These are phyloP conservation scores for Paecilomyces dactylethromorphus DNA, from an alignment of 2,329 filamentous ascomycete species.

Conservation along the genomic window DNA sequence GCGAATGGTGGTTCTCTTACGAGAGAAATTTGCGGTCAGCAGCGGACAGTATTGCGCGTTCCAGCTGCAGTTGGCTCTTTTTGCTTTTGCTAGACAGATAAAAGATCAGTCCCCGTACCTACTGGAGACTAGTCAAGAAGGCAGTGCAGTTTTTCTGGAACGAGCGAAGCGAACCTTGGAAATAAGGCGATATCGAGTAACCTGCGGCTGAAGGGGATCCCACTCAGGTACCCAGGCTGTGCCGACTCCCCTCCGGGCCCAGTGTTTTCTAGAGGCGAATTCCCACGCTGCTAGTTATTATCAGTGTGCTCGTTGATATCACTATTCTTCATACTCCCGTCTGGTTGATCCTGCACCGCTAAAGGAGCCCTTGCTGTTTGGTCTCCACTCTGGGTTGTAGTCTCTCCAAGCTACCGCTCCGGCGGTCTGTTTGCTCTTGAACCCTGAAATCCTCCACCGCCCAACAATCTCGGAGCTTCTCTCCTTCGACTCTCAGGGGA, in stretches of 20 bases:
- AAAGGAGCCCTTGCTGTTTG: constrained; percentile 19
- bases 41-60: too few species aligned
- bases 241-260: not conserved
- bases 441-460: not conserved
- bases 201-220: not conserved
- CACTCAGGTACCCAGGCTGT: not conserved
- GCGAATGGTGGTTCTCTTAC: too few species aligned
- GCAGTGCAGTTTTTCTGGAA: too few species aligned
- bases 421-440: not conserved
- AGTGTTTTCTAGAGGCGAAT: not conserved
- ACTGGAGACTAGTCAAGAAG: too few species aligned
- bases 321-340: not conserved
- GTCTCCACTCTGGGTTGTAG: not conserved
- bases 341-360: not conserved
- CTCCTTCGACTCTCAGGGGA: not conserved
- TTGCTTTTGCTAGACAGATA: too few species aligned
- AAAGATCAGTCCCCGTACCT: too few species aligned
- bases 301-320: not conserved
- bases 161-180: constrained; percentile 10
- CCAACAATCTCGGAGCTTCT: not conserved
- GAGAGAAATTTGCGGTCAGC: too few species aligned
- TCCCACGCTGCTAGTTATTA: not conserved
- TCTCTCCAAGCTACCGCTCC: not conserved
- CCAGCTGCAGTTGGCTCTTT: too few species aligned
- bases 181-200: not conserved